These are phyloP conservation scores for Ophiostoma australiae DNA, from an alignment of 2,329 filamentous ascomycete species.

Conservation along the genomic window DNA sequence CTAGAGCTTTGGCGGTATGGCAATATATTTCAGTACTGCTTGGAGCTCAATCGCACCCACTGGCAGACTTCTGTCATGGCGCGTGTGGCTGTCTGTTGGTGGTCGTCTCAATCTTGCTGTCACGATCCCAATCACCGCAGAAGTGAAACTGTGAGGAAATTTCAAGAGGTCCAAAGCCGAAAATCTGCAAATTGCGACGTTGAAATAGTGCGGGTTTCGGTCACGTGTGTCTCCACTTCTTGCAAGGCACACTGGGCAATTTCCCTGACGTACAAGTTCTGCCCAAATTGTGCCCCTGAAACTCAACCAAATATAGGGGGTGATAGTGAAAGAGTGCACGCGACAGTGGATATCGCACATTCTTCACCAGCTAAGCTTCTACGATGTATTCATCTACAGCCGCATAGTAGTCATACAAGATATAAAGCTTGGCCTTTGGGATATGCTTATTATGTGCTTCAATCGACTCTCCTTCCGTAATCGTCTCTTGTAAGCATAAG, in stretches of 20 bases:
- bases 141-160: not conserved
- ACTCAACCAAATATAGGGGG: not conserved
- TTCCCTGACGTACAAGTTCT: not conserved
- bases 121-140: not conserved
- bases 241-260: not conserved
- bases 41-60: not conserved
- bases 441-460: not conserved
- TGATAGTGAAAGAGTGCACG: not conserved
- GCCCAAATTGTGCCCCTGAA: not conserved
- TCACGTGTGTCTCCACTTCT: not conserved
- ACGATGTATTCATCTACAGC: not conserved
- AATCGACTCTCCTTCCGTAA: not conserved
- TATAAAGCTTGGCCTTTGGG: not conserved
- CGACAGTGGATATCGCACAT: conserved; percentile 9
- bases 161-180: not conserved
- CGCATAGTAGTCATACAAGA: too few species aligned
- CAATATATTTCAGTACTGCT: not conserved
- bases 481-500: not conserved
- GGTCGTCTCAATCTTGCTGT: not conserved
- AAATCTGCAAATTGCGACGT: conserved; percentile 1
- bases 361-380: not conserved
- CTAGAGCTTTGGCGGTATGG: not conserved
- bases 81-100: not conserved
- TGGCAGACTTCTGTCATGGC: conserved; percentile 1
- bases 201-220: not conserved